A percentile compares a stretch with the other conserved stretches of the same genome.
phyloP scores from a whole-genome alignment of 257 asterid genomes.

The Linderniella brevidens region DNA sequence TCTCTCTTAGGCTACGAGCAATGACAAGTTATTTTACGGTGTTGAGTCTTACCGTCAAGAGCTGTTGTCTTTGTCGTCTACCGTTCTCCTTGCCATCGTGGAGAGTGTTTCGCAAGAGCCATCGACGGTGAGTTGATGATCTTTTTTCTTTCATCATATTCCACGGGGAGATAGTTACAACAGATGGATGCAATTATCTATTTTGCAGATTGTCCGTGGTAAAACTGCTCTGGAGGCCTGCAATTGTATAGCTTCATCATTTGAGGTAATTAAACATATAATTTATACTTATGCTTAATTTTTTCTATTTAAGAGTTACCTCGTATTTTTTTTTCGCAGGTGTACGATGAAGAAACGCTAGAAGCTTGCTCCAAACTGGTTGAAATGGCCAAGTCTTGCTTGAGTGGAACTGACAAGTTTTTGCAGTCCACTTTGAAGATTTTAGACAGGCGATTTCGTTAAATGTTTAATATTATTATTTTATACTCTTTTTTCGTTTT shows the following conservation, averaged over 20 bases:
- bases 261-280: slow-evolving; percentile 27
- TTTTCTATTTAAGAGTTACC: slow-evolving; percentile 6
- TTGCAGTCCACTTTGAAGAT: slow-evolving; percentile 35
- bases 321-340: slow-evolving; percentile 15
- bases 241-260: slow-evolving; percentile 51
- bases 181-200: neutral
- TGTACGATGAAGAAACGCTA: slow-evolving; percentile 16
- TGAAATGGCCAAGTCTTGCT: slow-evolving; percentile 47
- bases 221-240: slow-evolving; percentile 69
- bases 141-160: neutral
- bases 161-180: neutral
- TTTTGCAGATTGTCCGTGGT: slow-evolving; percentile 45
- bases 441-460: slow-evolving; percentile 14
- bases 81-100: slow-evolving; percentile 28
- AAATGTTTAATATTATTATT: too few species aligned
- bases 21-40: slow-evolving; percentile 32
- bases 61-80: slow-evolving; percentile 32
- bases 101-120: slow-evolving; percentile 46
- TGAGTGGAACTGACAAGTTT: slow-evolving; percentile 31
- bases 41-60: slow-evolving; percentile 37
- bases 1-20: slow-evolving; percentile 29
- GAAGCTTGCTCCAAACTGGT: slow-evolving; percentile 40
- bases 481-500: too few species aligned
- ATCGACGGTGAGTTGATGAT: slow-evolving; percentile 27
- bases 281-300: neutral